These are phyloP conservation scores for Diplodia corticola DNA, from an alignment of 2,329 filamentous ascomycete species.

Conservation along the genomic window DNA sequence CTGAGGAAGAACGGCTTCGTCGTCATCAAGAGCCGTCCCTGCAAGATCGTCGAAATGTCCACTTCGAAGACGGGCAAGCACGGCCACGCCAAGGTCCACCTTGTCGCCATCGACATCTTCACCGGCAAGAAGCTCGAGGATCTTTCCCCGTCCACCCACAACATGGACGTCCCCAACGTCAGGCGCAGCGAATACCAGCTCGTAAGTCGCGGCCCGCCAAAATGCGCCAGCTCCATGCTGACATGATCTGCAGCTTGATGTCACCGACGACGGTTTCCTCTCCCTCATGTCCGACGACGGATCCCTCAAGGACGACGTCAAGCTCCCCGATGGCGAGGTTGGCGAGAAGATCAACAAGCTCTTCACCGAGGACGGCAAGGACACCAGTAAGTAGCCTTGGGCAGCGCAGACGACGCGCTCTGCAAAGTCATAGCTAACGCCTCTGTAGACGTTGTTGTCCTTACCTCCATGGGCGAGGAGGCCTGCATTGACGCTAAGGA, in stretches of 20 bases:
- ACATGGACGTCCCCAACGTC: slow-evolving; percentile 98
- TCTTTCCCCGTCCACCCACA: slow-evolving; percentile 93
- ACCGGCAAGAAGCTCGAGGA: slow-evolving; percentile 99
- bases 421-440: slow-evolving; percentile 26
- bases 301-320: slow-evolving; percentile 91
- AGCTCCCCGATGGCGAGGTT: slow-evolving; percentile 84
- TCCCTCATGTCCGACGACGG: slow-evolving; percentile 89
- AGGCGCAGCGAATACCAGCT: slow-evolving; percentile 88
- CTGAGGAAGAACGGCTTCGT: slow-evolving; percentile 99
- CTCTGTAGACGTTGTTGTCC: slow-evolving; percentile 78
- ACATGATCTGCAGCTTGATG: slow-evolving; percentile 69
- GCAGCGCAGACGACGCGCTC: not conserved
- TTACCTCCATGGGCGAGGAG: slow-evolving; percentile 96
- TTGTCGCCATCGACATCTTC: slow-evolving; percentile 98
- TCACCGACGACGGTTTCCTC: slow-evolving; percentile 92
- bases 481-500: slow-evolving; percentile 91
- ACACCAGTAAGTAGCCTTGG: slow-evolving; percentile 73
- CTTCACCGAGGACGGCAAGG: slow-evolving; percentile 82
- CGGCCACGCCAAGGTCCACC: slow-evolving; percentile 99
- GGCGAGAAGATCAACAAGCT: slow-evolving; percentile 82
- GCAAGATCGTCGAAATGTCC: slow-evolving; percentile 99
- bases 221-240: slow-evolving; percentile 15
- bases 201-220: slow-evolving; percentile 60
- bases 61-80: slow-evolving; percentile 99
- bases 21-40: slow-evolving; percentile 97